Percentiles rank a stretch among this genome's conserved stretches.
These are phyloP conservation scores for Lentinula aciculospora DNA, from an alignment of 768 basidiomycete genomes.

Conservation along the genomic window DNA sequence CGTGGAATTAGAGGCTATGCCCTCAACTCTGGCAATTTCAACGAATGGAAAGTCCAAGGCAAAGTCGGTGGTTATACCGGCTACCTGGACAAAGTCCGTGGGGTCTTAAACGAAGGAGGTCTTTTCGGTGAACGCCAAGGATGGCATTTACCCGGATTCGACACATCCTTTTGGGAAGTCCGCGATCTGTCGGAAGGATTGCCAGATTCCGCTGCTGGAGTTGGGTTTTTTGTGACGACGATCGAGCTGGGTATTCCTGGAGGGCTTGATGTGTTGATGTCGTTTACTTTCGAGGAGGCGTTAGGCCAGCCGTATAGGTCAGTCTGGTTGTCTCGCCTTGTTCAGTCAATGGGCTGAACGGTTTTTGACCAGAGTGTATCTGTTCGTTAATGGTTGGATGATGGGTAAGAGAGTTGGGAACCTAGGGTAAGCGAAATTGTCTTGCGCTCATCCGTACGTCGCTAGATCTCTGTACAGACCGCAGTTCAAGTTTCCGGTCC, in stretches of 20 bases:
- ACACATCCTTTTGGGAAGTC: constrained; percentile 41
- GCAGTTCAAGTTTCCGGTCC: constrained; percentile 55
- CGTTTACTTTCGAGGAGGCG: constrained; percentile 44
- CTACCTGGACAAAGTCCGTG: constrained; percentile 40
- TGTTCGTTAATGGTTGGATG: constrained; percentile 62
- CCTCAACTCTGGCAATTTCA: constrained; percentile 35
- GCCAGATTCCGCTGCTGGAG: constrained; percentile 51
- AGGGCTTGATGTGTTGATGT: constrained; percentile 43
- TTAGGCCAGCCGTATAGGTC: constrained; percentile 23
- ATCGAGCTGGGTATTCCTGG: constrained; percentile 42
- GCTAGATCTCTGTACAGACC: constrained; percentile 27
- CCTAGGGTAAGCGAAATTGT: constrained; percentile 31
- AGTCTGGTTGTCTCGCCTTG: constrained; percentile 47
- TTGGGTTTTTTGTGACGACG: constrained; percentile 58
- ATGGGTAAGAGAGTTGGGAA: constrained; percentile 51
- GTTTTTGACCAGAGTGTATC: constrained; percentile 40
- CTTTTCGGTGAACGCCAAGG: constrained; percentile 33
- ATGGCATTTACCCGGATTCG: constrained; percentile 53
- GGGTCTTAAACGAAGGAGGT: constrained; percentile 46
- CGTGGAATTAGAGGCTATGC: constrained; percentile 56
- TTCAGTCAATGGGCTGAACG: constrained; percentile 28
- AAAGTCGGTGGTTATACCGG: constrained; percentile 41
- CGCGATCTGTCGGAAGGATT: constrained; percentile 58
- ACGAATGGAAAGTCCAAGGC: constrained; percentile 45
- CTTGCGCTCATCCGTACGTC: background rate